A percentile compares a stretch with the other conserved stretches of the same genome.
These are phyloP conservation scores for Mycena rosella DNA, from an alignment of 768 basidiomycete species.

Conservation along the genomic window DNA sequence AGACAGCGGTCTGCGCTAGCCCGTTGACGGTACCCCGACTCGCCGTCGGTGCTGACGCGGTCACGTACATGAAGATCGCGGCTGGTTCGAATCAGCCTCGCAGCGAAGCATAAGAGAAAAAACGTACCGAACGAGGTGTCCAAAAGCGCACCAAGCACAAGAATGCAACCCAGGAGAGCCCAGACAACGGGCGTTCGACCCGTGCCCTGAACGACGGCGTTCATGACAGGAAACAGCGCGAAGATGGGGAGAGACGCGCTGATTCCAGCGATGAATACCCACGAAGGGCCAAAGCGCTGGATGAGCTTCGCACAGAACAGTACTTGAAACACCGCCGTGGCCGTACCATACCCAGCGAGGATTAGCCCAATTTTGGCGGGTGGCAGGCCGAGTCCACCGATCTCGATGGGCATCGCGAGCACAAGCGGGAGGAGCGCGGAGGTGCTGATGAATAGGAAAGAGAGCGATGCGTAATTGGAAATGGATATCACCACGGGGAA, in stretches of 20 bases:
- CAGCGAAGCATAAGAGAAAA: no score
- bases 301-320: background rate
- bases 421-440: background rate
- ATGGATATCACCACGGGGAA: background rate
- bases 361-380: background rate
- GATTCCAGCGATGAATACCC: background rate
- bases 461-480: background rate
- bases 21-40: no score
- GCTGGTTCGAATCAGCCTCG: no score
- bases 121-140: no score
- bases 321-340: background rate
- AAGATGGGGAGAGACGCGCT: background rate
- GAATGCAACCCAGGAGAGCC: no score
- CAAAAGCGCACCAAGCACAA: no score
- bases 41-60: no score
- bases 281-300: background rate
- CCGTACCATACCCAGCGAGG: background rate
- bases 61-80: no score
- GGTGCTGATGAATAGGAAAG: background rate
- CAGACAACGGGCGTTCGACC: no score
- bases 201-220: background rate
- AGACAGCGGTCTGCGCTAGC: no score
- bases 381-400: background rate
- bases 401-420: background rate
- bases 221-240: background rate